phyloP scores from a whole-genome alignment of 441 rosid genomes.

The Gossypium trilobum region DNA sequence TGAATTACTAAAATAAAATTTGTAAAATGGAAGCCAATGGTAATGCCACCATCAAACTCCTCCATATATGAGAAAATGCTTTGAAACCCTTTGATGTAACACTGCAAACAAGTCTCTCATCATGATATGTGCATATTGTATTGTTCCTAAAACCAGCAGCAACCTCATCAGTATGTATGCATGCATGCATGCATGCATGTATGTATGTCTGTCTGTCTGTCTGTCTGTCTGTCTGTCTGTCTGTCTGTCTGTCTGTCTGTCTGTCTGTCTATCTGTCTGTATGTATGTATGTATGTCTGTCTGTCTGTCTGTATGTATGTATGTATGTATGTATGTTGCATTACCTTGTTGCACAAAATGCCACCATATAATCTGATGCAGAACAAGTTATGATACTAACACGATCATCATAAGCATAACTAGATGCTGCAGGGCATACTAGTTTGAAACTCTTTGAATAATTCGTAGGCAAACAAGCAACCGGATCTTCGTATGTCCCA shows the following conservation, averaged over 20 bases:
- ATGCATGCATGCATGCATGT: not conserved
- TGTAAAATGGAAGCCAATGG: slow-evolving; percentile 20
- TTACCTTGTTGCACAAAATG: slow-evolving; percentile 54
- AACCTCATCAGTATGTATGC: not conserved
- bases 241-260: too few species aligned
- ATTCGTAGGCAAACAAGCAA: slow-evolving; percentile 37
- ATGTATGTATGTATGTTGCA: not conserved
- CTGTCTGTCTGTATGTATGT: too few species aligned
- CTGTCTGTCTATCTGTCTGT: too few species aligned
- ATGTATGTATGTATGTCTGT: too few species aligned
- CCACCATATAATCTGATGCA: slow-evolving; percentile 36
- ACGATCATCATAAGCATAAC: slow-evolving; percentile 42
- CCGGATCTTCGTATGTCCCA: slow-evolving; percentile 29
- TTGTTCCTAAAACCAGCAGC: slow-evolving; percentile 32
- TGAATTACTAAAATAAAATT: slow-evolving; percentile 15
- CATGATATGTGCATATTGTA: slow-evolving; percentile 43
- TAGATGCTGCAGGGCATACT: slow-evolving; percentile 52
- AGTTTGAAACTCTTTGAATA: slow-evolving; percentile 48
- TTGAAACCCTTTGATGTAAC: slow-evolving; percentile 19
- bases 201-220: not conserved
- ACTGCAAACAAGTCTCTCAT: slow-evolving; percentile 32
- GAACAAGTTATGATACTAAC: slow-evolving; percentile 43
- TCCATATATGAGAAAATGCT: slow-evolving; percentile 24
- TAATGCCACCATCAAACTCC: slow-evolving; percentile 25
- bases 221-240: too few species aligned